Conservation (phyloP, 805 yeast species). For the Yamadazyma endophytica region DNA sequence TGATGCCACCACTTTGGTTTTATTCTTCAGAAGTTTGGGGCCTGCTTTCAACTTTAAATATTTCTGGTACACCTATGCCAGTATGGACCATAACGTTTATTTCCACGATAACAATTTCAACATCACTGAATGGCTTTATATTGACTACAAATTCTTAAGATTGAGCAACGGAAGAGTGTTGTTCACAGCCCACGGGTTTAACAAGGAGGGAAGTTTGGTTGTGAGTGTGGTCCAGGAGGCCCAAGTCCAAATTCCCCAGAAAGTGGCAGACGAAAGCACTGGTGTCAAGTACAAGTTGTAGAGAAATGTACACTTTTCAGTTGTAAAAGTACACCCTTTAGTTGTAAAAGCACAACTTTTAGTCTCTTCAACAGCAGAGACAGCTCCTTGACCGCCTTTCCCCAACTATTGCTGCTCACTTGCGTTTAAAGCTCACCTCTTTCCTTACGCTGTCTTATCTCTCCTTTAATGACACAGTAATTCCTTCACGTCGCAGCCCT, state of each 20-base stretch:
- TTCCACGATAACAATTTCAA: constrained; percentile 35
- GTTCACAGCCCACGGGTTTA: constrained; percentile 22
- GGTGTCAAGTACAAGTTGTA: constrained; percentile 10
- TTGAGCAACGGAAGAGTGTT: constrained; percentile 32
- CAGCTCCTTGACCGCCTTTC: no score
- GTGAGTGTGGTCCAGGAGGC: constrained; percentile 33
- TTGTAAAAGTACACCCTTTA: no score
- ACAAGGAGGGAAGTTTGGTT: constrained; percentile 26
- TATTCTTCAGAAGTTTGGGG: constrained; percentile 25
- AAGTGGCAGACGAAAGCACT: constrained; percentile 10
- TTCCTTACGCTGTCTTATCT: no score
- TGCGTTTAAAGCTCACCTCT: no score
- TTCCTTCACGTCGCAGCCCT: constrained; percentile 1
- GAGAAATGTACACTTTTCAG: no score
- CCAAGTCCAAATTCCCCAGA: constrained; percentile 12
- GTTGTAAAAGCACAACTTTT: no score
- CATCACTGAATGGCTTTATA: constrained; percentile 32
- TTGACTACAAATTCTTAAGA: constrained; percentile 29
- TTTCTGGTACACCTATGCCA: constrained; percentile 28
- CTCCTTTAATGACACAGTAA: constrained; percentile 37
- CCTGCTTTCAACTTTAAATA: constrained; percentile 15
- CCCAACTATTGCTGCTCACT: no score
- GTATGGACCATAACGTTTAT: constrained; percentile 33
- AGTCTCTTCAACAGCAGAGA: no score
- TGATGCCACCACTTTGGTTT: constrained; percentile 29